Conservation (phyloP, 306 rosid species). For the Lagenaria siceraria region DNA sequence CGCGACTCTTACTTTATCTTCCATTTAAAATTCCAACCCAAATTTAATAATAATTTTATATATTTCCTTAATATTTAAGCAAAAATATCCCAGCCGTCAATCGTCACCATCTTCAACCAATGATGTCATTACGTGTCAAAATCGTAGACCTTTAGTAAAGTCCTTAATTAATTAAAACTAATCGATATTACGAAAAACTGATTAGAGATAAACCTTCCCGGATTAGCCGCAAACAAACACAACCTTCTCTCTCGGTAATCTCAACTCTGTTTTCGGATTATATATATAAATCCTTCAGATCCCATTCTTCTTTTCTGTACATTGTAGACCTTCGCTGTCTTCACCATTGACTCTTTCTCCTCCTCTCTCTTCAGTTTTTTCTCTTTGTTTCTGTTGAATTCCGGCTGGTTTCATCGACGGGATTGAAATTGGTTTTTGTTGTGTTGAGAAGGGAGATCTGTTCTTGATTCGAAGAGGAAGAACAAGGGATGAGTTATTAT, state of each 20-base stretch:
- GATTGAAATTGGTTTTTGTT: background rate
- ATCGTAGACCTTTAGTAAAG: background rate
- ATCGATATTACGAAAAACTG: background rate
- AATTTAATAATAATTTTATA: background rate
- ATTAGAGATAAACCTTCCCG: constrained; percentile 3
- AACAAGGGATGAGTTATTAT: background rate
- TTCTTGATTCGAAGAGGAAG: background rate
- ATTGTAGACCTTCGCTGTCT: background rate
- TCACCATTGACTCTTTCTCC: background rate
- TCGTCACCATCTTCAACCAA: background rate
- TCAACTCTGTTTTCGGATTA: background rate
- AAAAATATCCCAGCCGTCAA: background rate
- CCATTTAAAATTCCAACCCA: background rate
- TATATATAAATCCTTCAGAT: background rate
- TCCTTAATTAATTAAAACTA: background rate
- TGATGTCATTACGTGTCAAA: constrained; percentile 1
- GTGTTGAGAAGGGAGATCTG: background rate
- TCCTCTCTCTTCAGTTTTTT: background rate
- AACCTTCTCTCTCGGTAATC: constrained; percentile 1
- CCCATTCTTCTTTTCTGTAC: background rate
- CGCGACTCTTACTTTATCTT: background rate
- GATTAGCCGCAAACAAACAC: constrained; percentile 6
- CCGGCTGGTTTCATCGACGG: background rate
- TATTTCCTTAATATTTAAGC: background rate
- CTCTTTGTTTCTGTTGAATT: background rate